Evolutionary conservation across 2,329 filamentous ascomycete genomes (phyloP), one percentile per base, ranked within the genome.

Genomic region (Monilinia fructigena): DNA sequence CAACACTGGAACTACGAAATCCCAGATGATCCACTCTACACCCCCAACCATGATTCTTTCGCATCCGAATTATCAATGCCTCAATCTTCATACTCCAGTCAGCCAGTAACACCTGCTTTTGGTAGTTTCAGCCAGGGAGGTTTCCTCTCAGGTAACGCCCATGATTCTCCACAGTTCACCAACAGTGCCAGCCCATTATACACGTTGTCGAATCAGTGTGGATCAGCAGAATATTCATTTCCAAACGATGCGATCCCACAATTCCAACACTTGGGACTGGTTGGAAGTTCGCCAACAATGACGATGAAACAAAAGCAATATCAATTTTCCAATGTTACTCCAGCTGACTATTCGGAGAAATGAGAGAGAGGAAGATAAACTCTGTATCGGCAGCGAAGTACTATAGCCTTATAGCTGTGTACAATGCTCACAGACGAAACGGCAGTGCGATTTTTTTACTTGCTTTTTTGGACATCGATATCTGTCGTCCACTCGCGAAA

Each of bases 331-430:
- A 74, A 76, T 54, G 73, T 70, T 20, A 76, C 75, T 10, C 66
- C 73, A 20, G 75, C 75, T n/a, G 74, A 76, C 66, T 76, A 74
- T 65, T 71, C 71, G 20, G 72, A 75, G 56, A 75, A 75, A 67
- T 74, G 63, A 72, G 50, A 42, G 40, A 28, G 42, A 23, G 5
- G 47, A 50, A 38, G 28, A 48, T 26, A 16, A 35, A 50, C 14
- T 60, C 28, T n/a, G 20, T 50, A 0, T 50, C 23, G 4, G 28
- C 3, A 58, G 23, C 23, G 4, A 10, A 28, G 18, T 42, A 20
- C 40, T 28, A 18, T 10, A 23, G 26, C 11, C 14, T 47, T 23
- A 38, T 12, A 7, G 31, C n/a, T 18, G 45, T 16, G 58, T 38
- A 20, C 20, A 8, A n/a, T n/a, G 31, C 8, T 60, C n/a, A 6